Percentiles rank a stretch among this genome's conserved stretches.
phyloP scores from a whole-genome alignment of 768 basidiomycete genomes.

The Hygrocybe coccinea region DNA sequence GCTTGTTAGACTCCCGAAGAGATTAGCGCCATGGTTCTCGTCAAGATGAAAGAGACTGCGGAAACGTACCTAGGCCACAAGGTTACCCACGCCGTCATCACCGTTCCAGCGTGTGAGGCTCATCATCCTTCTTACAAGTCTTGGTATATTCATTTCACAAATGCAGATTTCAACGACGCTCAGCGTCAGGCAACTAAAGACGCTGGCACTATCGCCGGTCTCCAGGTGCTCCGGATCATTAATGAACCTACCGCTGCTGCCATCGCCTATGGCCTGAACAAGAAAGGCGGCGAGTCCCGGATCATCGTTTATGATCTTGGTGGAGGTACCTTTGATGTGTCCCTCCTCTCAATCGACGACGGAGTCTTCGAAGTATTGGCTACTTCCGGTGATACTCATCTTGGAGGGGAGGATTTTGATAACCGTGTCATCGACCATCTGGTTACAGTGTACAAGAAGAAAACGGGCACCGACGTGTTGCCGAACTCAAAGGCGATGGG shows the following conservation, averaged over 20 bases:
- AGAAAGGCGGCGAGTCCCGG: conserved; percentile 88
- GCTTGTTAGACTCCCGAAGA: conserved; percentile 79
- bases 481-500: conserved; percentile 79
- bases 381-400: conserved; percentile 97
- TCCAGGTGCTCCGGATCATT: conserved; percentile 97
- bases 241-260: conserved; percentile 98
- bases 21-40: conserved; percentile 91
- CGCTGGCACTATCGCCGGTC: conserved; percentile 93
- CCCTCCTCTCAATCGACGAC: conserved; percentile 90
- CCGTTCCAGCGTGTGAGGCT: conserved; percentile 85
- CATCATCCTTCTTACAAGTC: not conserved
- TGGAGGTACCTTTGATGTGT: conserved; percentile 98
- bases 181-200: conserved; percentile 98
- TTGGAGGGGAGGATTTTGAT: conserved; percentile 96
- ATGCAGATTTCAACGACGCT: conserved; percentile 91
- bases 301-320: conserved; percentile 98
- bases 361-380: conserved; percentile 95
- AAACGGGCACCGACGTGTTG: conserved; percentile 79
- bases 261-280: conserved; percentile 97
- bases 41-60: conserved; percentile 99
- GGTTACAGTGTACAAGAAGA: conserved; percentile 92
- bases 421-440: conserved; percentile 90
- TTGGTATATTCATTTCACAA: conserved; percentile 12
- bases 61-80: conserved; percentile 74
- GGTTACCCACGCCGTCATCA: conserved; percentile 82